Evolutionary conservation across 2,329 filamentous ascomycete species (phyloP).

Genomic region (Alternaria hordeiaustralica): DNA sequence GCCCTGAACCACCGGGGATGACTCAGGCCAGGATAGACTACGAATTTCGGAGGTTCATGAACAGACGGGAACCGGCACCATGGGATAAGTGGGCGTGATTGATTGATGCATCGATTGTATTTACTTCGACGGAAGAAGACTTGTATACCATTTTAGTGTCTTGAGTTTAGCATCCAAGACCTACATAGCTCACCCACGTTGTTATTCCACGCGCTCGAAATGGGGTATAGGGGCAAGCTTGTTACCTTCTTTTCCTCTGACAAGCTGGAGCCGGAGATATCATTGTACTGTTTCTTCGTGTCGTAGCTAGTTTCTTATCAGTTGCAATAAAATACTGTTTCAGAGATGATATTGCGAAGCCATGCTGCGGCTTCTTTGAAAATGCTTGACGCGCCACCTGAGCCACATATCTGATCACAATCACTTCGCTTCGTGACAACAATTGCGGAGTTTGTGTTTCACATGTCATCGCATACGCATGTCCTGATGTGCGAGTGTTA

Average conservation of each 20-base stretch:
- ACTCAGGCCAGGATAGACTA: background rate
- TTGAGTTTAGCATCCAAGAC: background rate
- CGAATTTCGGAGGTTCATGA: background rate
- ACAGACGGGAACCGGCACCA: background rate
- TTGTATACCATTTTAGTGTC: background rate
- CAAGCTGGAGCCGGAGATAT: background rate
- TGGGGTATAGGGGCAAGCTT: background rate
- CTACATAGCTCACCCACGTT: background rate
- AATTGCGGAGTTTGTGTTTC: too few relatives aligned
- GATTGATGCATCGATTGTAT: background rate
- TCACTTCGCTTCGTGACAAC: background rate
- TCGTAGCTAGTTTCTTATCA: background rate
- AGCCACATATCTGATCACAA: background rate
- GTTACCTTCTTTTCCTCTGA: background rate
- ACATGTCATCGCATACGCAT: background rate
- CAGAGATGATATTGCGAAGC: background rate
- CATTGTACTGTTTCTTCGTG: background rate
- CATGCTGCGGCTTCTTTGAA: background rate
- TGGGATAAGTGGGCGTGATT: background rate
- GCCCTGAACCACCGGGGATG: background rate
- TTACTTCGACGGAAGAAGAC: background rate
- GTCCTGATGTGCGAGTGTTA: background rate
- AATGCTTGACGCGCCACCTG: background rate
- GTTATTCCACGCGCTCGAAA: background rate
- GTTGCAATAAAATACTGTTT: background rate